phyloP scores from a whole-genome alignment of 768 basidiomycete genomes.

The Rhizopogon vesiculosus region DNA sequence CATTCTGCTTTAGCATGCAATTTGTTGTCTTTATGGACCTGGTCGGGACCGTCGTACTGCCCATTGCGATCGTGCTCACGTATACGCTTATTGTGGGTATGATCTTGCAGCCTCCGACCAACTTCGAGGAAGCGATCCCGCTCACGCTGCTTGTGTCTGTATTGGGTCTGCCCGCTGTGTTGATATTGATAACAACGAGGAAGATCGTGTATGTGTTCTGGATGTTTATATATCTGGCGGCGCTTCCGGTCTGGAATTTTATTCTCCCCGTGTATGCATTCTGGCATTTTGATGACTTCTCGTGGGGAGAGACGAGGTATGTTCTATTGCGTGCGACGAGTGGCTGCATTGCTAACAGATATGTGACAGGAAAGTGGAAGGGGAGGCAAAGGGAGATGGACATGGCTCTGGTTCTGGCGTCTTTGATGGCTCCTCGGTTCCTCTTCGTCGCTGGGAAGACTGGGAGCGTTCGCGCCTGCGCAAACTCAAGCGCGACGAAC shows the following conservation, averaged over 20 bases:
- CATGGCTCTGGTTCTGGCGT: constrained; percentile 65
- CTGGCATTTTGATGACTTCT: constrained; percentile 99
- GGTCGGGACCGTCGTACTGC: constrained; percentile 86
- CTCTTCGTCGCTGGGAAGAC: constrained; percentile 97
- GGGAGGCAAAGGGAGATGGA: constrained; percentile 75
- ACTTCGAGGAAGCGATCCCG: constrained; percentile 92
- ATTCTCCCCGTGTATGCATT: constrained; percentile 93
- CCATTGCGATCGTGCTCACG: constrained; percentile 89
- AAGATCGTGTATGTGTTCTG: constrained; percentile 96
- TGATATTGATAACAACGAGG: constrained; percentile 91
- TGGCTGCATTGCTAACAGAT: constrained; percentile 8
- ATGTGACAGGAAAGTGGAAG: constrained; percentile 80
- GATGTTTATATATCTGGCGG: constrained; percentile 94
- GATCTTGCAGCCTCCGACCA: constrained; percentile 72
- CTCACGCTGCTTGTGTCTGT: constrained; percentile 85
- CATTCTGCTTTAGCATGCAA: constrained; percentile 99
- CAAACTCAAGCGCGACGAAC: constrained; percentile 84
- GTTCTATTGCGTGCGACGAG: constrained; percentile 16
- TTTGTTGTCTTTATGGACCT: constrained; percentile 99
- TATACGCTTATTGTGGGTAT: constrained; percentile 83
- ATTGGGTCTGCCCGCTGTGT: constrained; percentile 86
- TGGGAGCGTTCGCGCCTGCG: constrained; percentile 96
- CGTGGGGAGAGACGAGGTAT: constrained; percentile 97
- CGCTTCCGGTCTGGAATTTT: constrained; percentile 96
- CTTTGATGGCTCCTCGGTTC: constrained; percentile 58